Conservation (phyloP, 306 rosid species). For the Citrullus colocynthis region DNA sequence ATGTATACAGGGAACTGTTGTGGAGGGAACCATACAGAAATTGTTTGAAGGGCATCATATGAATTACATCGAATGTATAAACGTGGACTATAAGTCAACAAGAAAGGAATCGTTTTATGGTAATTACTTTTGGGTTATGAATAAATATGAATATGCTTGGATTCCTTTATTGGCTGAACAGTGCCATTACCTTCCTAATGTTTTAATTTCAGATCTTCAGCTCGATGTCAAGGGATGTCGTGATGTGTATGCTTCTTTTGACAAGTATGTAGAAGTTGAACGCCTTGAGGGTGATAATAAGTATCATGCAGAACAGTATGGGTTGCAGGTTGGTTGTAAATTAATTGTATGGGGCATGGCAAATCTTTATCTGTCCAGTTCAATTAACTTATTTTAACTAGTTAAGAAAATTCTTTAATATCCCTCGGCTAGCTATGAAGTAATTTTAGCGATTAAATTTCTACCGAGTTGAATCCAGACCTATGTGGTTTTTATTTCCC, state of each 20-base stretch:
- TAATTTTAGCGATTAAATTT: too few species aligned
- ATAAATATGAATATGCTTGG: neutral
- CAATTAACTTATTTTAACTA: neutral
- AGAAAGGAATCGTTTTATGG: constrained; percentile 99
- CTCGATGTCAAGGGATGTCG: constrained; percentile 98
- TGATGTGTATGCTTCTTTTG: constrained; percentile 95
- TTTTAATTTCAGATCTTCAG: constrained; percentile 63
- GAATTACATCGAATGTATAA: constrained; percentile 97
- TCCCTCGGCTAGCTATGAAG: neutral
- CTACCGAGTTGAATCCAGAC: neutral
- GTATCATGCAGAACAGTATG: constrained; percentile 91
- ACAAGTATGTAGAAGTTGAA: constrained; percentile 97
- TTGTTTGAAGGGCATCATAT: constrained; percentile 98
- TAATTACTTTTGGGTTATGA: constrained; percentile 15
- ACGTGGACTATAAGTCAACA: constrained; percentile 96
- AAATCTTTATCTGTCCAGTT: neutral
- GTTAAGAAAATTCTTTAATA: neutral
- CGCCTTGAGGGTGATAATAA: constrained; percentile 95
- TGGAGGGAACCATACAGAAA: constrained; percentile 96
- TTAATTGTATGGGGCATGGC: neutral
- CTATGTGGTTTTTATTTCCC: neutral
- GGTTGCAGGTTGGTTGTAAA: constrained; percentile 63
- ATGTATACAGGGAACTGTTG: constrained; percentile 76
- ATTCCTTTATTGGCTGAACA: constrained; percentile 1
- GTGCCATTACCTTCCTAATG: neutral